Conservation (phyloP, 2,329 filamentous ascomycete genomes). For the Ophiostoma sp. region DNA sequence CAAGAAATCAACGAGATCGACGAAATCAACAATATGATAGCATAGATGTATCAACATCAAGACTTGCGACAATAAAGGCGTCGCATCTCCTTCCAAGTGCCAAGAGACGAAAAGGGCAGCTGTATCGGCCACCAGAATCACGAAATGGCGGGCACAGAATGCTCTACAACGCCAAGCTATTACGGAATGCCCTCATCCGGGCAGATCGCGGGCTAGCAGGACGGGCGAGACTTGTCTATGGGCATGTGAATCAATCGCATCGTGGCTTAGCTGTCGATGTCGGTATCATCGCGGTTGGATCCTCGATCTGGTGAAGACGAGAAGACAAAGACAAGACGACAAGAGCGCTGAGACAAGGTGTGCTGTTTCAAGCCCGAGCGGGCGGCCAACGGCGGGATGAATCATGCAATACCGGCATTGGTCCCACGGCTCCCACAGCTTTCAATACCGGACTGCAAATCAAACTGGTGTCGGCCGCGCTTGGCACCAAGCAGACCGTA, state of each 20-base stretch:
- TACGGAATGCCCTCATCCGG: neutral
- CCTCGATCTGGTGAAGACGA: too few relatives aligned
- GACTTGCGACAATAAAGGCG: neutral
- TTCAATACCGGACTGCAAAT: neutral
- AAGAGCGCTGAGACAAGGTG: too few relatives aligned
- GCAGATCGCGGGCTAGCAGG: neutral
- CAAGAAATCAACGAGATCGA: neutral
- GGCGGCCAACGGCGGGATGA: neutral
- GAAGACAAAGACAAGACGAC: too few relatives aligned
- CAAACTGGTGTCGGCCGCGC: neutral
- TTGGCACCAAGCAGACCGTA: neutral
- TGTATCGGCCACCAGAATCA: too few relatives aligned
- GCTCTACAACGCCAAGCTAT: neutral
- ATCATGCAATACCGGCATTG: neutral
- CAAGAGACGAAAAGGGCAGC: conserved; percentile 7
- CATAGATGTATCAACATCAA: neutral
- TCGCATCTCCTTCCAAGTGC: neutral
- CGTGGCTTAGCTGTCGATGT: neutral
- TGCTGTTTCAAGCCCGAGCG: too few relatives aligned
- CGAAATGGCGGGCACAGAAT: neutral
- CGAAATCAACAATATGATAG: neutral
- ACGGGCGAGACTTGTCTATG: neutral
- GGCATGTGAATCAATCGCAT: neutral
- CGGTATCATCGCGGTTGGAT: neutral
- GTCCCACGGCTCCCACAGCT: neutral